These are phyloP conservation scores for Calonectria pauciramosa DNA, from an alignment of 2,329 filamentous ascomycete species.

Conservation along the genomic window DNA sequence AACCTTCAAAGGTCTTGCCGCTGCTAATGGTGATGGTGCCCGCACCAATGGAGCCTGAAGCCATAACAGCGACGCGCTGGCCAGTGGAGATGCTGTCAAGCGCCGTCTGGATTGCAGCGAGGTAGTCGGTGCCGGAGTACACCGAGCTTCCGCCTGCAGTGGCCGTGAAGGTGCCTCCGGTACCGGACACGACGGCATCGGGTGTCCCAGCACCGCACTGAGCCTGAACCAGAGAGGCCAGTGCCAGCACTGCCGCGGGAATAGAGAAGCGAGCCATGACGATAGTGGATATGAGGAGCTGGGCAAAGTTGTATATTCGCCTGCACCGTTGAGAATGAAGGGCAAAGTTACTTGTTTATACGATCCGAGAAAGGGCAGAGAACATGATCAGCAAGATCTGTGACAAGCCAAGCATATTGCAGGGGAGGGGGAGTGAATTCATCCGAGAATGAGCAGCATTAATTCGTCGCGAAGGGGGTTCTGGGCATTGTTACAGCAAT, in stretches of 20 bases:
- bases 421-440: not conserved
- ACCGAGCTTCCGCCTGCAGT: slow-evolving; percentile 58
- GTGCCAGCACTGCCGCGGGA: slow-evolving; percentile 57
- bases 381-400: not conserved
- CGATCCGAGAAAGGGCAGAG: not conserved
- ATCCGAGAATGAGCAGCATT: not conserved
- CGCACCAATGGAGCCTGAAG: slow-evolving; percentile 67
- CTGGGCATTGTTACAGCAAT: slow-evolving; percentile 1
- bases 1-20: slow-evolving; percentile 71
- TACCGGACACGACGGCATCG: slow-evolving; percentile 62
- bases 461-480: not conserved
- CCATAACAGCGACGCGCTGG: slow-evolving; percentile 67
- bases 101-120: slow-evolving; percentile 66
- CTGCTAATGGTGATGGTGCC: slow-evolving; percentile 63
- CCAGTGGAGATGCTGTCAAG: slow-evolving; percentile 66
- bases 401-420: not conserved
- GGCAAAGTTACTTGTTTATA: not conserved
- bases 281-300: not conserved
- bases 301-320: not conserved
- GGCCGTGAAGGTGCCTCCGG: slow-evolving; percentile 59
- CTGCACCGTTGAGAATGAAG: not conserved
- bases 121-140: slow-evolving; percentile 69
- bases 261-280: slow-evolving; percentile 53
- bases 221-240: slow-evolving; percentile 54
- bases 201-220: slow-evolving; percentile 64